Evolutionary conservation across 176 grass and related monocot genomes (phyloP).

Genomic region (Hordeum marinum): DNA sequence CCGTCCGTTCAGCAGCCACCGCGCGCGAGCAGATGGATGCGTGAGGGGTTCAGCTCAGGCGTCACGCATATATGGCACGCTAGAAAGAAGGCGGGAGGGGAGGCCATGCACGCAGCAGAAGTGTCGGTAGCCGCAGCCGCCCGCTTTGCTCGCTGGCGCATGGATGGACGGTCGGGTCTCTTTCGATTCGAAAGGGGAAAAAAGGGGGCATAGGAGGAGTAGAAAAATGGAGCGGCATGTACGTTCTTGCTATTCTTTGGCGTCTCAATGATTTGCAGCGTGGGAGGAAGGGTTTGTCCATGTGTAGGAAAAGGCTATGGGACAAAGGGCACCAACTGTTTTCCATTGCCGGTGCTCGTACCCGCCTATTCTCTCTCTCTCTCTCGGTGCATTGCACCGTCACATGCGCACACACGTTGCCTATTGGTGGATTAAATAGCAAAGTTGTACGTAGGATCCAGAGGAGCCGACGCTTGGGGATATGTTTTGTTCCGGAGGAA

Average conservation of each 20-base stretch:
- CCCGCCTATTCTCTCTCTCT: too few relatives aligned
- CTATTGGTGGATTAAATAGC: background rate
- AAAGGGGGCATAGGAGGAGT: background rate
- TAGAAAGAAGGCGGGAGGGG: background rate
- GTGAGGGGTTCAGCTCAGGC: background rate
- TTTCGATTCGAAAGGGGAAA: background rate
- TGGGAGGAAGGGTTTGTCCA: background rate
- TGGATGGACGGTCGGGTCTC: background rate
- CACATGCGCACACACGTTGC: background rate
- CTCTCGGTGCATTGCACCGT: background rate
- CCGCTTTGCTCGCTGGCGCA: background rate
- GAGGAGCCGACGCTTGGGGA: background rate
- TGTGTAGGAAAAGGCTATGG: background rate
- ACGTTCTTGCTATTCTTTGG: background rate
- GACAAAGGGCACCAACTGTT: constrained; percentile 9
- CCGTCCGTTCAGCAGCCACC: background rate
- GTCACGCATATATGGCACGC: background rate
- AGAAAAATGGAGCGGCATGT: background rate
- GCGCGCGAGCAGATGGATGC: background rate
- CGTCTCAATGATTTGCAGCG: background rate
- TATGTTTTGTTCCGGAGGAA: too few relatives aligned
- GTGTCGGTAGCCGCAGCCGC: constrained; percentile 6
- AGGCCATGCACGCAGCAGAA: background rate
- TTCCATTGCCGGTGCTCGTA: background rate
- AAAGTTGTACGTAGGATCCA: too few relatives aligned